These are phyloP conservation scores for Kuraishia capsulata DNA, from an alignment of 805 yeast genomes.

Conservation along the genomic window DNA sequence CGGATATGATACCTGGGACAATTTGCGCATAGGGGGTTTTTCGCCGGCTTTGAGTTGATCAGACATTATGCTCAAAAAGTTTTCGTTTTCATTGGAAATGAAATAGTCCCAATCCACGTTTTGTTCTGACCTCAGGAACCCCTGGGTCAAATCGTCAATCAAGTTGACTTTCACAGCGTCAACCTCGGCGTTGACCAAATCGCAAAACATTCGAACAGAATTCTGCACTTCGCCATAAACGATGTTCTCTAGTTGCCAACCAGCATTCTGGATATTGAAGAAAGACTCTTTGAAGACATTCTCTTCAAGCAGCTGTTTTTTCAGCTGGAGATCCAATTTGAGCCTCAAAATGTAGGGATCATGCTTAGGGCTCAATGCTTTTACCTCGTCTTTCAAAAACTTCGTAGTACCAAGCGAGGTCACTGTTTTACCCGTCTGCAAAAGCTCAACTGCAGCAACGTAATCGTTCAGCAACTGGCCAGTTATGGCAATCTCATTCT, in stretches of 20 bases:
- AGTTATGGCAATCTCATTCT: slow-evolving; percentile 52
- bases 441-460: slow-evolving; percentile 31
- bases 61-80: slow-evolving; percentile 28
- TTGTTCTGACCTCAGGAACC: slow-evolving; percentile 48
- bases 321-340: slow-evolving; percentile 56
- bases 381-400: slow-evolving; percentile 12
- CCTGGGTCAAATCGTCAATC: slow-evolving; percentile 41
- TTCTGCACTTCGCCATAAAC: slow-evolving; percentile 54
- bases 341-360: slow-evolving; percentile 61
- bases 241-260: slow-evolving; percentile 55
- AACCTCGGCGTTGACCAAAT: slow-evolving; percentile 42
- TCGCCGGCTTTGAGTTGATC: slow-evolving; percentile 12
- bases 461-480: slow-evolving; percentile 45
- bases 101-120: slow-evolving; percentile 65
- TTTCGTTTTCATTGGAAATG: slow-evolving; percentile 34
- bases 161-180: slow-evolving; percentile 36
- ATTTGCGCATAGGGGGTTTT: slow-evolving; percentile 31
- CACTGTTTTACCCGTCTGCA: slow-evolving; percentile 25
- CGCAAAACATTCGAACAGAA: slow-evolving; percentile 41
- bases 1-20: slow-evolving; percentile 44
- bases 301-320: slow-evolving; percentile 55
- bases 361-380: slow-evolving; percentile 13
- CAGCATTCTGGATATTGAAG: slow-evolving; percentile 54
- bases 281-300: slow-evolving; percentile 58
- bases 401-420: slow-evolving; percentile 21